A percentile compares a stretch with the other conserved stretches of the same genome.
These are phyloP conservation scores for Saccharomycopsis crataegensis DNA, from an alignment of 1,139 yeast species.

Conservation along the genomic window DNA sequence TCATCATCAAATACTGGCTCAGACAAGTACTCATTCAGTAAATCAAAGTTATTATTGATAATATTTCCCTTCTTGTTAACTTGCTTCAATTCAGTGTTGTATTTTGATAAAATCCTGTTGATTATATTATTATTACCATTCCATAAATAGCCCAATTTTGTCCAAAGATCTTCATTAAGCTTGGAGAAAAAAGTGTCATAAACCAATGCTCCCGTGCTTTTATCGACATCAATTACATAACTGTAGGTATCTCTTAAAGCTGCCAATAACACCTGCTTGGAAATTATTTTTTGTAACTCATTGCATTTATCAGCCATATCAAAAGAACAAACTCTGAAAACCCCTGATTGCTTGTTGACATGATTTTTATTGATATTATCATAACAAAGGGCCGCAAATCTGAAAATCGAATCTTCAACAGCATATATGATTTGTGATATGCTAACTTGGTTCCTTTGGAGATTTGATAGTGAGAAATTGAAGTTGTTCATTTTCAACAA, in stretches of 20 bases:
- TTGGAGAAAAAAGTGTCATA: conserved; percentile 25
- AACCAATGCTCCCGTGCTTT: not conserved
- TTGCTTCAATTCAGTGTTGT: conserved; percentile 18
- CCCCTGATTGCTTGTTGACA: conserved; percentile 55
- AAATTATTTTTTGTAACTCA: conserved; percentile 47
- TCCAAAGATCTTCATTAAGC: conserved; percentile 20
- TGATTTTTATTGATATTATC: conserved; percentile 41
- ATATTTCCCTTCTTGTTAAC: conserved; percentile 20
- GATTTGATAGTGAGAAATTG: conserved; percentile 7
- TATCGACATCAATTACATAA: not conserved
- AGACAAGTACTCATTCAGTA: not conserved
- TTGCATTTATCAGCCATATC: conserved; percentile 62
- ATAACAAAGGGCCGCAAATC: conserved; percentile 60
- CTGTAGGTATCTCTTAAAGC: conserved; percentile 34
- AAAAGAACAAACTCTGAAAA: conserved; percentile 56
- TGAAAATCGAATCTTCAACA: conserved; percentile 42
- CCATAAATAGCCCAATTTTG: conserved; percentile 13
- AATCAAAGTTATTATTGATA: conserved; percentile 9
- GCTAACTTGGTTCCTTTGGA: not conserved
- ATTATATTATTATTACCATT: conserved; percentile 14
- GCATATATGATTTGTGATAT: conserved; percentile 23
- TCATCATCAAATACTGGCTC: not conserved
- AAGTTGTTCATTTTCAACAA: conserved; percentile 14
- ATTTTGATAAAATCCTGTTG: conserved; percentile 18
- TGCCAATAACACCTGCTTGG: conserved; percentile 53